A percentile compares a stretch with the other conserved stretches of the same genome.
phyloP scores from a whole-genome alignment of 2,329 filamentous ascomycete genomes.

The Cytospora paraplurivora region DNA sequence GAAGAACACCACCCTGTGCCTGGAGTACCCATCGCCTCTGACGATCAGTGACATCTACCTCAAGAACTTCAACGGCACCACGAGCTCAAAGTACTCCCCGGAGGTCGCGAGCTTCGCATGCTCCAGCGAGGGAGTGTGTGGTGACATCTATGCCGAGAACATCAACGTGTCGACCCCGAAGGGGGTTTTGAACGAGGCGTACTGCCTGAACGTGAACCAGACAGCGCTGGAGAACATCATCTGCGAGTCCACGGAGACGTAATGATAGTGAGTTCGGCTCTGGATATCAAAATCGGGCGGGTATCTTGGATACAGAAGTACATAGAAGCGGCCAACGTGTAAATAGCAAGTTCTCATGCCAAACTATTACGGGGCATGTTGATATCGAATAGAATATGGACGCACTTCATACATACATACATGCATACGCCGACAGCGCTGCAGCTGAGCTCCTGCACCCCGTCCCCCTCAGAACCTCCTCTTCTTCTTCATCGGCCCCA shows the following conservation, averaged over 20 bases:
- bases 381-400: background rate
- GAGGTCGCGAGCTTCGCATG: constrained; percentile 35
- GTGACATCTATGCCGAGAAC: constrained; percentile 31
- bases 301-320: constrained; percentile 15
- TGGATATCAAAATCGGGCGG: background rate
- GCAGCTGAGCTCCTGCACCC: background rate
- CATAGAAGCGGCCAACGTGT: background rate
- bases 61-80: constrained; percentile 55
- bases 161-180: constrained; percentile 34
- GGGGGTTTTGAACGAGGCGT: constrained; percentile 31
- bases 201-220: constrained; percentile 34
- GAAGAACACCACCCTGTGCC: constrained; percentile 63
- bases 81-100: constrained; percentile 33
- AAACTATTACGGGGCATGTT: background rate
- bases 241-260: constrained; percentile 29
- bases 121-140: constrained; percentile 32
- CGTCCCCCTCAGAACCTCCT: constrained; percentile 48
- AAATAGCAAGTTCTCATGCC: background rate
- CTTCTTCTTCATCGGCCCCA: constrained; percentile 58
- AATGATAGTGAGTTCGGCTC: background rate
- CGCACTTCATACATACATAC: background rate
- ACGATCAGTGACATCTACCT: constrained; percentile 57
- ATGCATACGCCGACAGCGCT: background rate
- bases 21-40: constrained; percentile 54
- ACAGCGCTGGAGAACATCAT: constrained; percentile 33